phyloP scores from a whole-genome alignment of 306 rosid genomes.

The Styphnolobium japonicum region DNA sequence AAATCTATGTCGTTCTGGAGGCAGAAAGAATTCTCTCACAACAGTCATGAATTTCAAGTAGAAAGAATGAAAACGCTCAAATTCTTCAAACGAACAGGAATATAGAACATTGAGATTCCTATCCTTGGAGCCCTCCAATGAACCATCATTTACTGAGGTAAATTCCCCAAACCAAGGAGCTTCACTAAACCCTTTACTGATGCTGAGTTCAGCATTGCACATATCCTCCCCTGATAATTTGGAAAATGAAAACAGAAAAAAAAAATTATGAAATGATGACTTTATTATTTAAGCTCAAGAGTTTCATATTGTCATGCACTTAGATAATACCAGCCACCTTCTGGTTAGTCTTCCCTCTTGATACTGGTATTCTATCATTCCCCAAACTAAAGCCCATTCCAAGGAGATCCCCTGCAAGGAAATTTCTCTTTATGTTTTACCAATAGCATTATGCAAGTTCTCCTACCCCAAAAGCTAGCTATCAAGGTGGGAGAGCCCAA shows the following conservation, averaged over 20 bases:
- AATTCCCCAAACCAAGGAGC: conserved; percentile 64
- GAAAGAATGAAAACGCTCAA: conserved; percentile 65
- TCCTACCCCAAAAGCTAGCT: too few species aligned
- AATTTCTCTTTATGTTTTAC: background rate
- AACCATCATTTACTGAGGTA: conserved; percentile 48
- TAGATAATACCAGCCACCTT: conserved; percentile 86
- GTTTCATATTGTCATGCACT: conserved; percentile 32
- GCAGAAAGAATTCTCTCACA: conserved; percentile 75
- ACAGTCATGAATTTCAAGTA: conserved; percentile 59
- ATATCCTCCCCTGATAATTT: conserved; percentile 43
- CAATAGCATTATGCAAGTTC: background rate
- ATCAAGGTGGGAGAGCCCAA: too few species aligned
- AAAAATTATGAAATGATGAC: conserved; percentile 24
- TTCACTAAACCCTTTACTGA: conserved; percentile 41
- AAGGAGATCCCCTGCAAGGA: conserved; percentile 43
- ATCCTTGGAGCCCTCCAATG: conserved; percentile 34
- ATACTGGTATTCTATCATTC: conserved; percentile 31
- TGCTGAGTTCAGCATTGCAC: conserved; percentile 50
- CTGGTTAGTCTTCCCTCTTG: conserved; percentile 53
- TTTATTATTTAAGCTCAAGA: conserved; percentile 21
- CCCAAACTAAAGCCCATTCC: conserved; percentile 39
- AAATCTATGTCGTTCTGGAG: conserved; percentile 63
- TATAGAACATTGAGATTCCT: conserved; percentile 26
- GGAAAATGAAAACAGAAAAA: conserved; percentile 5
- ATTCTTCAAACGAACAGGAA: conserved; percentile 60